Evolutionary conservation across 305 asterid genomes (phyloP).

Genomic region (Andrographis paniculata): DNA sequence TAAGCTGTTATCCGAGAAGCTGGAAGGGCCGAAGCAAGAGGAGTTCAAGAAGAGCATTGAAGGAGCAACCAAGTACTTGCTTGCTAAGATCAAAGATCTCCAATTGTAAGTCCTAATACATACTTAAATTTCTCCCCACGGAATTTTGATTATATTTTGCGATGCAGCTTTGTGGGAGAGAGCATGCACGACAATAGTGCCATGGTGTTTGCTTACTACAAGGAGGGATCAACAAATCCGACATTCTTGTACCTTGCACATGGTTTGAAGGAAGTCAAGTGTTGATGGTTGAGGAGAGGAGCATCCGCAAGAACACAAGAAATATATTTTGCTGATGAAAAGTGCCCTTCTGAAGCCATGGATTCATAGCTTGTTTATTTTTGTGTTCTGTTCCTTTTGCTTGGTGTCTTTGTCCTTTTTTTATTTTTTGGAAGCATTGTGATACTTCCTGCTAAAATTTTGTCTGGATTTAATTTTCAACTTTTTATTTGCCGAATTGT

Average conservation of each 20-base stretch:
- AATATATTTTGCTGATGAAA: not conserved
- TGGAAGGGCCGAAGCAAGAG: slow-evolving; percentile 39
- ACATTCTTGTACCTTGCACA: slow-evolving; percentile 64
- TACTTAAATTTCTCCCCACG: not conserved
- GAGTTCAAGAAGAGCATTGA: slow-evolving; percentile 55
- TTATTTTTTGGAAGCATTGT: too few relatives aligned
- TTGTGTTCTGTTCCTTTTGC: too few relatives aligned
- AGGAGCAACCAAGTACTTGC: slow-evolving; percentile 61
- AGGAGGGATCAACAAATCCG: slow-evolving; percentile 65
- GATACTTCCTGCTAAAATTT: too few relatives aligned
- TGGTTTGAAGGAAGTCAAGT: slow-evolving; percentile 70
- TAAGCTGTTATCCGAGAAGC: slow-evolving; percentile 45
- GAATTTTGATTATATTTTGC: not conserved
- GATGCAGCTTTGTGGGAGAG: slow-evolving; percentile 64
- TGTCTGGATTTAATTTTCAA: too few relatives aligned
- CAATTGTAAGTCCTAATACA: slow-evolving; percentile 44
- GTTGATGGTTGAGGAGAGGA: too few relatives aligned
- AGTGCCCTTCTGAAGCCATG: too few relatives aligned
- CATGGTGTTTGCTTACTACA: slow-evolving; percentile 73
- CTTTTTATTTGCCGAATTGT: too few relatives aligned
- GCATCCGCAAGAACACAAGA: not conserved
- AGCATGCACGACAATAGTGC: slow-evolving; percentile 61
- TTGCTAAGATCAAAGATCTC: slow-evolving; percentile 54
- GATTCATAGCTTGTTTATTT: too few relatives aligned
- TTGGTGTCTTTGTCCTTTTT: too few relatives aligned